phyloP scores from a whole-genome alignment of 345 rosid species.

The Lepidium aucheri region DNA sequence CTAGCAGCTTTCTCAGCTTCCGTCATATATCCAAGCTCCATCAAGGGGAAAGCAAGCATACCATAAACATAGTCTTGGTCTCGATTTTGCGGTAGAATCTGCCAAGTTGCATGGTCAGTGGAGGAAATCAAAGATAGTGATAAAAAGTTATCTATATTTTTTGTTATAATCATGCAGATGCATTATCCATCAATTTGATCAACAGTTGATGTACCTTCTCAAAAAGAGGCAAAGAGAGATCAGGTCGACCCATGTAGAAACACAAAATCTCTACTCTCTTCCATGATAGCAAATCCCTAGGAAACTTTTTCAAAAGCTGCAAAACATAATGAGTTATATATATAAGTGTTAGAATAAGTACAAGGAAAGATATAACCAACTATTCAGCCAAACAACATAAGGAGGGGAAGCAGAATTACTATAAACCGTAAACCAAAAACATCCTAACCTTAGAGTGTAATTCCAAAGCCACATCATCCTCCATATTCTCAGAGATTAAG shows the following conservation, averaged over 20 bases:
- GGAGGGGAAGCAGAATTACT: not conserved
- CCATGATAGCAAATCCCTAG: constrained; percentile 55
- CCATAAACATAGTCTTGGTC: constrained; percentile 61
- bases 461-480: constrained; percentile 52
- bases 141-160: not conserved
- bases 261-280: constrained; percentile 72
- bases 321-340: constrained; percentile 4
- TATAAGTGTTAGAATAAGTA: not conserved
- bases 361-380: not conserved
- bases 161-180: not conserved
- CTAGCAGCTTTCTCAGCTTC: constrained; percentile 82
- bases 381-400: not conserved
- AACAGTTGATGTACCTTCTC: constrained; percentile 43
- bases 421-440: not conserved
- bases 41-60: constrained; percentile 71
- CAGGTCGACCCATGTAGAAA: constrained; percentile 70
- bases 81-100: constrained; percentile 57
- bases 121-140: not conserved
- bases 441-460: constrained; percentile 50
- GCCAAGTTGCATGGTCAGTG: not conserved
- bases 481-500: constrained; percentile 53
- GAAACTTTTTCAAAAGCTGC: constrained; percentile 52
- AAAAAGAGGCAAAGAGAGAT: constrained; percentile 47
- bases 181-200: not conserved
- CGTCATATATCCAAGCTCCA: constrained; percentile 59